Base-by-base conservation (phyloP, 2,329 filamentous ascomycete species). In the Diplodia scrobiculata region DNA sequence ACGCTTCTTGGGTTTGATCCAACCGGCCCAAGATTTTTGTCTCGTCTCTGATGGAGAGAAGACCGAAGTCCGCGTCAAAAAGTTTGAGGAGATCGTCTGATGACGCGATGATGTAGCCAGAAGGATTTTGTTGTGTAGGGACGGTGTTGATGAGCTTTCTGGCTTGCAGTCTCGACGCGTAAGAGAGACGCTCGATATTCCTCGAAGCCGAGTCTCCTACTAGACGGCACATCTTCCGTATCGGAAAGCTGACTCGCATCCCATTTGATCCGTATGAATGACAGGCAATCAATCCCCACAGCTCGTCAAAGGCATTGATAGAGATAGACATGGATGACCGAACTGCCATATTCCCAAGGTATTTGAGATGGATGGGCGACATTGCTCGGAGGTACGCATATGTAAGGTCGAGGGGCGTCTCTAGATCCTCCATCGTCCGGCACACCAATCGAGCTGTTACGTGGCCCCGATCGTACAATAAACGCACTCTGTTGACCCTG, bases 311-410 rank as follows among this genome's bases (percentile, higher is more conserved):
- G 0, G 91, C 91, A 69, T 92, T 95, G 73, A 97, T 91, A 0
- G 92, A 96, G 68, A 97, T 92, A 0, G 92, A 96, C 92, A 97
- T 97, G 69, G 91, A 96, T 0, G 91, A 91, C n/a, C 92, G 87
- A 0, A 96, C 92, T 7, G 88, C 89, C 92, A 97, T 97, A 73
- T 97, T 92, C 5, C 81, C 84, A 2, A 97, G 82, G 71, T 96
- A 97, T 73, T 96, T 96, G 65, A 96, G 77, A 73, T 95, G 91
- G 50, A 96, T 93, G 0, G 92, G 92, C 0, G 91, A 96, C 86
- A 96, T 96, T 68, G 93, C 92, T 64, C 92, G 87, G 1, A 96
- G 84, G 73, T 96, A 95, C 0, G 89, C 85, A 72, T 95, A 90
- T 1, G 90, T 95, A 76, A 97, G 87, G 74, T 97, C 91, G 3